phyloP scores from a whole-genome alignment of 83 land plant genomes.

The Diphasiastrum complanatum region DNA sequence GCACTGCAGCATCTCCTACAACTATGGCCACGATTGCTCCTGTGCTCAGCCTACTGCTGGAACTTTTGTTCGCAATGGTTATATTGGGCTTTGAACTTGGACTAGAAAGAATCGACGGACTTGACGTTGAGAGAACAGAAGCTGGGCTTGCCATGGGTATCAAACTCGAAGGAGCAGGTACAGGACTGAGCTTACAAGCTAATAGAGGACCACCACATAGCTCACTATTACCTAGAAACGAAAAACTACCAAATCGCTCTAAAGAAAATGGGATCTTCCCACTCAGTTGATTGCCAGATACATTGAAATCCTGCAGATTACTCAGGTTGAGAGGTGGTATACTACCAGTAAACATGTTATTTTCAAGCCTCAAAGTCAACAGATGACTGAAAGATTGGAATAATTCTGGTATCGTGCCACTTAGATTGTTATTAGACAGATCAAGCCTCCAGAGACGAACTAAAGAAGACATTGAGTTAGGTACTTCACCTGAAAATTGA shows the following conservation, averaged over 20 bases:
- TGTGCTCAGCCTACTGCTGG: slow-evolving; percentile 28
- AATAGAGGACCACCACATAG: slow-evolving; percentile 60
- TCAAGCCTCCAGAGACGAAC: not conserved
- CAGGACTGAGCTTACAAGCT: slow-evolving; percentile 22
- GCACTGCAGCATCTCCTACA: slow-evolving; percentile 48
- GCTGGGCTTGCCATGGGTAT: slow-evolving; percentile 20
- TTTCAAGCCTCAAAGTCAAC: slow-evolving; percentile 57
- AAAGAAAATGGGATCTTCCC: slow-evolving; percentile 53
- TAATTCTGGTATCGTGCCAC: slow-evolving; percentile 50
- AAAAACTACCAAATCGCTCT: slow-evolving; percentile 37
- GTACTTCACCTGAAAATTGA: not conserved
- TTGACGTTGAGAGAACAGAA: slow-evolving; percentile 19
- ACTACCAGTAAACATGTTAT: slow-evolving; percentile 47
- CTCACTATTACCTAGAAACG: slow-evolving; percentile 41
- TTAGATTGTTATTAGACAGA: slow-evolving; percentile 49
- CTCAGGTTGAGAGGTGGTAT: slow-evolving; percentile 43
- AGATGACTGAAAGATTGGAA: slow-evolving; percentile 43
- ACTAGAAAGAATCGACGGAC: slow-evolving; percentile 40
- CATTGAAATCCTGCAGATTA: slow-evolving; percentile 54
- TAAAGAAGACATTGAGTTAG: slow-evolving; percentile 1
- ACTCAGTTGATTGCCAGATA: slow-evolving; percentile 21
- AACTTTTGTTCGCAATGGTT: slow-evolving; percentile 8
- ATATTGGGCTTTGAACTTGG: slow-evolving; percentile 35
- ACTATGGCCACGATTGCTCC: slow-evolving; percentile 51
- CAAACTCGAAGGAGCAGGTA: slow-evolving; percentile 34